These are phyloP conservation scores for Solanum paucissectum DNA, from an alignment of 257 asterid genomes.

Conservation along the genomic window DNA sequence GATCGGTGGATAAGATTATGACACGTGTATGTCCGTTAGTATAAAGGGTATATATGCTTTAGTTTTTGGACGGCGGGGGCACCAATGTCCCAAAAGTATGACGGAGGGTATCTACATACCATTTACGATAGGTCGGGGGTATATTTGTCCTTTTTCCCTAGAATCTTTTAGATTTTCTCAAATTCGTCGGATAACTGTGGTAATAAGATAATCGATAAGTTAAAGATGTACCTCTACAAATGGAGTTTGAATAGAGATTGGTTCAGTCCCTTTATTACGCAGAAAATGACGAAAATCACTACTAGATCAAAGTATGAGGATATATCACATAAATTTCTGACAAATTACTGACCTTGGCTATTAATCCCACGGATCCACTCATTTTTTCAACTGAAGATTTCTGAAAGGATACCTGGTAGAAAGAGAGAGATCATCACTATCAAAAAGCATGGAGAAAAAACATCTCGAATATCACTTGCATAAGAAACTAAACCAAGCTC, in stretches of 20 bases:
- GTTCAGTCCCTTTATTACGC: background rate
- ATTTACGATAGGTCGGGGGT: too few species aligned
- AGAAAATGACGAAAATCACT: background rate
- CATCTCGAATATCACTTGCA: background rate
- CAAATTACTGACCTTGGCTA: conserved; percentile 51
- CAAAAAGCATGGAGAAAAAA: background rate
- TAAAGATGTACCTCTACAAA: background rate
- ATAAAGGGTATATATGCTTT: too few species aligned
- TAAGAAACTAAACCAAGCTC: background rate
- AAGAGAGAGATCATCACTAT: conserved; percentile 4
- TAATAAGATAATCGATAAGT: background rate
- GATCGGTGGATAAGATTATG: too few species aligned
- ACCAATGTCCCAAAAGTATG: too few species aligned
- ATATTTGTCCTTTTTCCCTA: background rate
- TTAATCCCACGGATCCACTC: conserved; percentile 35
- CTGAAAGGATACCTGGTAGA: conserved; percentile 44
- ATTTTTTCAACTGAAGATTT: conserved; percentile 33
- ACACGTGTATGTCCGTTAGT: too few species aligned
- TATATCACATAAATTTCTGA: background rate
- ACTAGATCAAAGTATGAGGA: background rate
- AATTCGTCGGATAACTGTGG: background rate
- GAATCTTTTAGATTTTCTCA: too few species aligned
- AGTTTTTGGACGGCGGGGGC: too few species aligned
- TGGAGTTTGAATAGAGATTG: background rate
- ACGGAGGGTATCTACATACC: too few species aligned